Evolutionary conservation across 768 basidiomycete genomes (phyloP).

Genomic region (Agrocybe praecox): DNA sequence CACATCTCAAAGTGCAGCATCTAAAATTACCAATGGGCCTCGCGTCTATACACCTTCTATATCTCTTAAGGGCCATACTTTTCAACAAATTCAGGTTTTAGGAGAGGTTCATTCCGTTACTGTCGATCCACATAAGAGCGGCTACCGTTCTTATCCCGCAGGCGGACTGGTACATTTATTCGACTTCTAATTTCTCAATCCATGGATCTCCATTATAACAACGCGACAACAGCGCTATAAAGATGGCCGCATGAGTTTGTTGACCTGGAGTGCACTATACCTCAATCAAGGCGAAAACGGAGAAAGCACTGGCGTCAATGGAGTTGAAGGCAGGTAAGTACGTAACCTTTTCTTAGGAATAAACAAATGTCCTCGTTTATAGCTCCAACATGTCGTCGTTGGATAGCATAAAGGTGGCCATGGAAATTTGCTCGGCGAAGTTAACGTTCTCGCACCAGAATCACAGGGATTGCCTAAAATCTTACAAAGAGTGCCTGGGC

Average conservation of each 20-base stretch:
- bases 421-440: slow-evolving; percentile 41
- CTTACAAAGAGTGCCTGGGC: slow-evolving; percentile 39
- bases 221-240: slow-evolving; percentile 35
- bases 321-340: slow-evolving; percentile 48
- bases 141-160: slow-evolving; percentile 45
- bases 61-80: slow-evolving; percentile 18
- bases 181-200: neutral
- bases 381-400: slow-evolving; percentile 37
- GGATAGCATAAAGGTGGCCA: slow-evolving; percentile 41
- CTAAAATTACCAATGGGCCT: neutral
- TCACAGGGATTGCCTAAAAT: slow-evolving; percentile 34
- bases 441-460: slow-evolving; percentile 27
- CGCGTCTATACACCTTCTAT: neutral
- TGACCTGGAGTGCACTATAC: slow-evolving; percentile 26
- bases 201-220: neutral
- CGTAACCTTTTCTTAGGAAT: neutral
- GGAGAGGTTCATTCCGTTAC: slow-evolving; percentile 38
- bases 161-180: slow-evolving; percentile 22
- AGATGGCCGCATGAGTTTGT: slow-evolving; percentile 37
- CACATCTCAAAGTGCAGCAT: neutral
- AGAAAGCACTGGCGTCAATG: slow-evolving; percentile 44
- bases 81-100: slow-evolving; percentile 28
- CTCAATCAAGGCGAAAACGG: slow-evolving; percentile 17
- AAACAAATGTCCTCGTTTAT: no score
- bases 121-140: slow-evolving; percentile 43